Evolutionary conservation across 2,329 filamentous ascomycete species (phyloP), one percentile per base, ranked within the genome.

Genomic region (Grosmannia penicillata): DNA sequence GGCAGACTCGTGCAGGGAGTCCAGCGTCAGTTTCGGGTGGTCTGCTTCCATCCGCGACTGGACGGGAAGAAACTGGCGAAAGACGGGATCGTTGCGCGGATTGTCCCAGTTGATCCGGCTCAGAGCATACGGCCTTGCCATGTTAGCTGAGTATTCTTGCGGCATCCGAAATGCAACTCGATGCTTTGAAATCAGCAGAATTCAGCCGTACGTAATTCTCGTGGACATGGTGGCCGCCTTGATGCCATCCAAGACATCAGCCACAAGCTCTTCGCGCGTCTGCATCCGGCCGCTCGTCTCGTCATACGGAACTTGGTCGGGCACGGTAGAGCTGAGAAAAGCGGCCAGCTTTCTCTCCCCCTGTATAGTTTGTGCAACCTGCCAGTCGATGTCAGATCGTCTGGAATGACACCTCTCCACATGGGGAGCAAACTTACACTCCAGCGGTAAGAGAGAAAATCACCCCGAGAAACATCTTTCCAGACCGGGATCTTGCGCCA

Each of bases 41-140:
- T 78, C 69, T 1, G 61, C 56, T 9, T 66, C 45, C 47, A 73
- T 62, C 4, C 58, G 51, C 3, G 72, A 75, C 41, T 60, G 61
- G 37, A 74, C 53, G 0, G 73, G 72, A 4, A 78, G 56, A 46
- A 76, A 79, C 45, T 80, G 75, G 8, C 63, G 62, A 28, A 72
- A 65, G 18, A 78, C 59, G 2, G 74, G 72, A 42, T 78, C 73
- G 33, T 70, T 61, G 2, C 72, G 57, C 6, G 74, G 70, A 41
- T 73, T 61, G 1, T 51, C 48, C 75, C 75, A 79, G 48, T 79
- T 58, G 39, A 76, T 66, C 2, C 65, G 61, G 43, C 70, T 71
- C 23, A 78, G 52, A 5, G 75, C 59, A 44, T 79, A 72, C 1
- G 75, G 75, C 25, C 62, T 65, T n/a, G n/a, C n/a, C n/a, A n/a